Conservation (phyloP, 257 asterid species). For the Avicennia marina region DNA sequence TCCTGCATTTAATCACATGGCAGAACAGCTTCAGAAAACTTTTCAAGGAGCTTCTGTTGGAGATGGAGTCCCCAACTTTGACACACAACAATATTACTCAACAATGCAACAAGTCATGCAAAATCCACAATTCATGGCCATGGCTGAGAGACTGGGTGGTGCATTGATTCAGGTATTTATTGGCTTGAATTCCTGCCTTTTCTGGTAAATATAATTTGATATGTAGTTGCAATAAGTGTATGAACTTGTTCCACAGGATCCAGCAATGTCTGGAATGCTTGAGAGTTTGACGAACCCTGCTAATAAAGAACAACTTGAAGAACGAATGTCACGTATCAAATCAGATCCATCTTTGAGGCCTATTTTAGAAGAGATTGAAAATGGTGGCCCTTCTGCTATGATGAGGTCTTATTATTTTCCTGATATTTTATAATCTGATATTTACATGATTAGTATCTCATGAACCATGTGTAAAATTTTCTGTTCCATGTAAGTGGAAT, state of each 20-base stretch:
- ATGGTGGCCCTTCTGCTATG: conserved; percentile 99
- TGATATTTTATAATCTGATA: neutral
- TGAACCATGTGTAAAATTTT: neutral
- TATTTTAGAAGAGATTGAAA: conserved; percentile 91
- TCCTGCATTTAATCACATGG: conserved; percentile 93
- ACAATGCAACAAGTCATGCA: conserved; percentile 99
- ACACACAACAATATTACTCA: conserved; percentile 71
- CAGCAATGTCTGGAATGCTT: conserved; percentile 95
- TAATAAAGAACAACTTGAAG: conserved; percentile 83
- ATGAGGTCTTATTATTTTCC: conserved; percentile 58
- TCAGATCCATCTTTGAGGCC: conserved; percentile 97
- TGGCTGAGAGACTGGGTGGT: conserved; percentile 94
- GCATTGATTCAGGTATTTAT: conserved; percentile 81
- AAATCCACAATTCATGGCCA: conserved; percentile 92
- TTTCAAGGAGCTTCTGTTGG: conserved; percentile 76
- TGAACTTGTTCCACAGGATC: conserved; percentile 51
- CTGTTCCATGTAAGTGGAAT: neutral
- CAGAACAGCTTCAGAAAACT: conserved; percentile 93
- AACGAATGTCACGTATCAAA: conserved; percentile 71
- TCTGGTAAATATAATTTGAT: neutral
- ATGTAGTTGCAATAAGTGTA: neutral
- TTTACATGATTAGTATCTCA: neutral
- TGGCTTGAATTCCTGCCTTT: conserved; percentile 5
- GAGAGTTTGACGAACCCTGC: conserved; percentile 84
- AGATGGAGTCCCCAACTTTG: conserved; percentile 76